Base-by-base conservation (phyloP, 1,284 basidiomycete genomes). In the Apiotrichum laibachii region DNA sequence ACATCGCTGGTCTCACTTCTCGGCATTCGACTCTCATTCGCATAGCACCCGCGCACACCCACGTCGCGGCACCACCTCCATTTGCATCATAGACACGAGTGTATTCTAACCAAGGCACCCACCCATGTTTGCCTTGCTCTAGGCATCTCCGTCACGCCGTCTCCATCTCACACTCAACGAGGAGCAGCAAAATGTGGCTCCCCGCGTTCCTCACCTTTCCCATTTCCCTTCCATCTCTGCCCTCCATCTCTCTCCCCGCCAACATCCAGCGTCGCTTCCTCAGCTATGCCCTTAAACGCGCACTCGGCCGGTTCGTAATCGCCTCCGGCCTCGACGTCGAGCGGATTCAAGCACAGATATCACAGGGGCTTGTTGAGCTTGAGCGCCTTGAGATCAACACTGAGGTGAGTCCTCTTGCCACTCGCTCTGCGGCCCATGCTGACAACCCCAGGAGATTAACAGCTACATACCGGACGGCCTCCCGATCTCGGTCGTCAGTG, bases 291-390 rank as follows among this genome's bases (percentile, higher is more conserved):
- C 82, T 98, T 63, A 89, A 87, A 80, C 86, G 87, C 63, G 84
- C 86, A 2, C 81, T 97, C 0, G 94, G 94, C 3, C 88, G 89
- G 70, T 84, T 96, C 63, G 83, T 97, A 63, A 87, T 88, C 70
- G 89, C 89, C 26, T 91, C 90, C 13, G 90, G 93, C 68, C 84
- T 97, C 59, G 90, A 96, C 77, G 82, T 85, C 52, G 84, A 88
- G 58, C 86, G 92, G 76, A 88, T 97, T 70, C 92, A 96, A 69
- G 90, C 92, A 26, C 92, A 95, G 75, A 88, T 97, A 67, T 88
- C 89, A 10, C 88, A 87, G 48, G 94, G 94, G 16, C 87, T 85
- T 71, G 85, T 97, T 16, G 89, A 93, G 77, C 83, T 97, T 34
- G 87, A 87, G 63, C 85, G 91, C 66, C 80, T 97, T 48, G 86